These are phyloP conservation scores for Vaccinium darrowii DNA, from an alignment of 148 eudicot genomes.

Conservation along the genomic window DNA sequence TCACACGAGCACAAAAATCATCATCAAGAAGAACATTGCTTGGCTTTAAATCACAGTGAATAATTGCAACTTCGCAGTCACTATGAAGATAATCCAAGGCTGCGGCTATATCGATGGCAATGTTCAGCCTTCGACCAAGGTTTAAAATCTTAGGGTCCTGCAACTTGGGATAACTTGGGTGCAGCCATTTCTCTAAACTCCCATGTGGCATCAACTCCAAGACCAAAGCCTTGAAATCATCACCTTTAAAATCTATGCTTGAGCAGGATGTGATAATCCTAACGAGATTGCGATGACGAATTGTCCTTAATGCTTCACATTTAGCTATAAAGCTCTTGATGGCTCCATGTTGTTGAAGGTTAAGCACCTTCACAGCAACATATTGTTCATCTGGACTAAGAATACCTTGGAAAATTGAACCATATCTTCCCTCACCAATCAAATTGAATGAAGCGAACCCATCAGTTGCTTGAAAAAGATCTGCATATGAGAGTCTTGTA, in stretches of 20 bases:
- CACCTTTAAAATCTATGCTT: not conserved
- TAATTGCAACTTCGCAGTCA: not conserved
- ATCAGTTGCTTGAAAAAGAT: slow-evolving; percentile 17
- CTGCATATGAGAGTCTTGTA: slow-evolving; percentile 9
- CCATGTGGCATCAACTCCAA: slow-evolving; percentile 20
- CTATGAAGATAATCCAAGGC: slow-evolving; percentile 19
- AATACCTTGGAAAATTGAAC: slow-evolving; percentile 9
- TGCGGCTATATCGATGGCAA: slow-evolving; percentile 17
- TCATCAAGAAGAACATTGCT: too few species aligned
- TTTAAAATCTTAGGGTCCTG: not conserved
- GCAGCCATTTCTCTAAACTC: slow-evolving; percentile 18
- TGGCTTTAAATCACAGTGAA: slow-evolving; percentile 10
- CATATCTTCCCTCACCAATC: slow-evolving; percentile 14
- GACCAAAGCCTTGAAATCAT: slow-evolving; percentile 13
- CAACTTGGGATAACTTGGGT: not conserved
- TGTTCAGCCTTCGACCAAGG: slow-evolving; percentile 1
- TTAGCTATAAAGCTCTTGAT: slow-evolving; percentile 14
- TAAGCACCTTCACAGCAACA: slow-evolving; percentile 19
- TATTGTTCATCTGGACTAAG: not conserved
- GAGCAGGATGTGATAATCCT: slow-evolving; percentile 20
- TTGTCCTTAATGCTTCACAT: slow-evolving; percentile 12
- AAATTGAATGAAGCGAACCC: slow-evolving; percentile 16
- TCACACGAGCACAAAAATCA: too few species aligned
- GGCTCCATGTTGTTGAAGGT: slow-evolving; percentile 9
- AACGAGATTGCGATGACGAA: slow-evolving; percentile 15